Percentiles rank a stretch among this genome's conserved stretches.
These are phyloP conservation scores for Wallacemonas sp. DNA, from an alignment of 208 protist species.

Conservation along the genomic window DNA sequence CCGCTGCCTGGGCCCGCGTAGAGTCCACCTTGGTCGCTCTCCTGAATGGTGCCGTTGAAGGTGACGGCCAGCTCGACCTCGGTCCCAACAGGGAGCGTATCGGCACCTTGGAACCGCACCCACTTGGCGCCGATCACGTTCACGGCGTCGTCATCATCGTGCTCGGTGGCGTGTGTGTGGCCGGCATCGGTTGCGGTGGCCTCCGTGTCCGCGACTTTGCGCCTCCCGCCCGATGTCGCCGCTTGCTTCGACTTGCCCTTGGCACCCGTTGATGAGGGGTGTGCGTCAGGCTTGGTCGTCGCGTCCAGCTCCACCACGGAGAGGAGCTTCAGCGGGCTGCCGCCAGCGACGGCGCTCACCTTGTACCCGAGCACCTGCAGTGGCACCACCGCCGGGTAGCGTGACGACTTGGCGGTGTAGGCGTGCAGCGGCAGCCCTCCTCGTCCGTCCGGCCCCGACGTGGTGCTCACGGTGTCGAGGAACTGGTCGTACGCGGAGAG, in stretches of 20 bases:
- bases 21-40: constrained; percentile 52
- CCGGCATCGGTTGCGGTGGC: too few species aligned
- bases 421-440: constrained; percentile 58
- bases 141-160: background rate
- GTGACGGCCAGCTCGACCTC: constrained; percentile 52
- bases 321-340: constrained; percentile 35
- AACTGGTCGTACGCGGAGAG: constrained; percentile 26
- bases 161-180: too few species aligned
- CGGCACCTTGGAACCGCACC: constrained; percentile 49
- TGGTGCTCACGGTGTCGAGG: constrained; percentile 6
- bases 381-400: constrained; percentile 29
- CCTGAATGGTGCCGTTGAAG: constrained; percentile 62
- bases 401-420: constrained; percentile 23
- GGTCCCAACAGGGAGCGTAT: constrained; percentile 27
- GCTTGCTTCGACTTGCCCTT: background rate
- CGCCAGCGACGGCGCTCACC: constrained; percentile 25
- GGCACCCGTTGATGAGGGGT: background rate
- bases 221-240: background rate
- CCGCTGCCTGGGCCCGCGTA: constrained; percentile 27
- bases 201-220: background rate
- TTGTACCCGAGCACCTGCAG: constrained; percentile 46
- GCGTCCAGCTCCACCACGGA: constrained; percentile 45
- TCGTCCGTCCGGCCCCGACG: constrained; percentile 16
- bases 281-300: background rate
- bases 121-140: constrained; percentile 46